Conservation (phyloP, 176 grass and related monocot species). For the Aegilops speltoides region DNA sequence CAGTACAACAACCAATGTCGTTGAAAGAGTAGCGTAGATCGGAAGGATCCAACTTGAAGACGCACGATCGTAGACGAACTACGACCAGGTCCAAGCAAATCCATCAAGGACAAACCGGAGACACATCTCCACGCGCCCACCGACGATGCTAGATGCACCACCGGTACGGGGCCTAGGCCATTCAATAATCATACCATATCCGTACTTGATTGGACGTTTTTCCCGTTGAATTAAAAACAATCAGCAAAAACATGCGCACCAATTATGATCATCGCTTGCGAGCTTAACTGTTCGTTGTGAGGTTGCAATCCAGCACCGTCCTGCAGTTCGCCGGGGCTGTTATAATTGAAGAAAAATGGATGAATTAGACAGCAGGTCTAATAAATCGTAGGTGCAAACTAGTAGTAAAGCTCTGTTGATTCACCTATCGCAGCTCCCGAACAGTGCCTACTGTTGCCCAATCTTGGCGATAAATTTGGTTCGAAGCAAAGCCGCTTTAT, state of each 20-base stretch:
- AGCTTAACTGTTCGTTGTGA: not conserved
- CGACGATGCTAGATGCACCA: no score
- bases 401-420: not conserved
- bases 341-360: not conserved
- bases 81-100: no score
- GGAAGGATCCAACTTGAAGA: no score
- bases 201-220: not conserved
- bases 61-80: no score
- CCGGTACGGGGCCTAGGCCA: no score
- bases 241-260: not conserved
- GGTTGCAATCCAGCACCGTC: constrained; percentile 7
- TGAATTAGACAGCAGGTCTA: not conserved
- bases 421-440: not conserved
- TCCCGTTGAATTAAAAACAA: not conserved
- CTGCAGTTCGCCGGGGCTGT: not conserved
- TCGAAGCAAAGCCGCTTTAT: constrained; percentile 40
- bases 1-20: no score
- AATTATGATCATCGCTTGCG: not conserved
- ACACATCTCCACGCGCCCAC: no score
- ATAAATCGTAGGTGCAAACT: not conserved
- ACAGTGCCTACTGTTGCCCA: not conserved
- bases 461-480: constrained; percentile 29
- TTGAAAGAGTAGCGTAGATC: no score
- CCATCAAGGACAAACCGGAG: no score
- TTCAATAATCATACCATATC: not conserved